Base-by-base conservation (phyloP, 129 eudicot species). In the Oenanthe sinensis region DNA sequence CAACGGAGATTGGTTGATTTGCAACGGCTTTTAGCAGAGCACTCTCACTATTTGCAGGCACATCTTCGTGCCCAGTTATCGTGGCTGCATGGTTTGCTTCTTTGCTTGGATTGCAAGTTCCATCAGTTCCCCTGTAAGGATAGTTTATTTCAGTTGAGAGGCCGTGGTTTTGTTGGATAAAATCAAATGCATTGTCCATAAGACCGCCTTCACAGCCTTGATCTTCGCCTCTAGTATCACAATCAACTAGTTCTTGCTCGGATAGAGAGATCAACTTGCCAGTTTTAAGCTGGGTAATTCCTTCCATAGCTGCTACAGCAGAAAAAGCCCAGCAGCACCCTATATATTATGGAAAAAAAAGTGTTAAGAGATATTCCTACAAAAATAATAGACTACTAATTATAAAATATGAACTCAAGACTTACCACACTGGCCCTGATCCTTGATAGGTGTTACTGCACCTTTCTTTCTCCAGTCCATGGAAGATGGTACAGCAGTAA, bases 61-160 rank as follows among this genome's bases (percentile, higher is more conserved):
- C 75, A 42, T 71, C 75, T 24, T 71, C 75, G 75, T 71, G 75
- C 8, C 75, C 75, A 2, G 75, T 71, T 17, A 71, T 71, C 16
- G 44, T 20, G 47, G 75, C 75, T 71, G 50, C 75, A 71, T 71
- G 75, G 33, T 71, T 71, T 37, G 75, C 75, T 71, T 71, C 75
- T 71, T 71, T 71, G 17, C 40, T 71, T 28, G 75, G 30, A 11
- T 71, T 71, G 50, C 75, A 71, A 0, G 49, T 71, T 22, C 75
- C 75, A 71, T 71, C 75, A 20, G 75, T 71, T 71, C 75, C 75
- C 10, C 75, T 71, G 36, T 71, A 71, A 71, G 75, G 75, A 33
- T 71, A 71, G 49, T 71, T 71, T 71, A 49, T 2, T 71, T 71
- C 75, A 7, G 49, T 71, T 9, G 75, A 71, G 19, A 71, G 75